Evolutionary conservation across 139 green algal genomes (phyloP), one percentile per base, ranked within the genome.

Genomic region (Parachlorella kessleri): DNA sequence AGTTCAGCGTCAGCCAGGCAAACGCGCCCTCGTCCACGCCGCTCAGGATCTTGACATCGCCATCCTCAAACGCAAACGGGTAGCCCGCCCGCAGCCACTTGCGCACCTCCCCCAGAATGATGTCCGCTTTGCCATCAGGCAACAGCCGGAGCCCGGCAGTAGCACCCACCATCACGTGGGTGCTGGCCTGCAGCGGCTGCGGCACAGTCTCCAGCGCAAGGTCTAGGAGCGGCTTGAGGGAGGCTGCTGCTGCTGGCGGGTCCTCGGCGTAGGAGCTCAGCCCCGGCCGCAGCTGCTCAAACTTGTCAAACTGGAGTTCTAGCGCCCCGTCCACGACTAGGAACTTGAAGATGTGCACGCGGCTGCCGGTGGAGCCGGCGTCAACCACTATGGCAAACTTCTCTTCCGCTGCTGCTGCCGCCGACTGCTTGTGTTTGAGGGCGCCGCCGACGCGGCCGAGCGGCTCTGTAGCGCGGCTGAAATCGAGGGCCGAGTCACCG

Each of bases 1-100:
- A 99, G 85, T 99, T 99, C 24, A 99, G 88, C 3, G 96, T 98
- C 33, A 99, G 90, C 97, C 97, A 99, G 2, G 93, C 94, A 83
- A 97, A 99, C 0, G 92, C 97, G 33, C 97, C 97, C 85, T 99
- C 96, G 63, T 98, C 92, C 72, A 76, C 40, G 82, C 90, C 91
- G 70, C 88, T 88, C 55, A 95, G 72, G 38, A 95, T 92, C 40
- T 86, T 90, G 26, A 95, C 91, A 55, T 83, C 79, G 10, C 85
- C 79, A 1, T 83, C 55, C 33, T 42, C 21, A 33, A 84, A 87
- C 73, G 83, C 66, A 84, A 98, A 99, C 30, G 91, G 90, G 65
- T 90, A 92, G 41, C 83, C 59, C 6, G n/a, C 66, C 36, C 81
- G 72, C 24, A 97, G 81, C 30, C 85, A n/a, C 6, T 14, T 33